Evolutionary conservation across 1,284 basidiomycete species (phyloP).

Genomic region (Malassezia globosa): DNA sequence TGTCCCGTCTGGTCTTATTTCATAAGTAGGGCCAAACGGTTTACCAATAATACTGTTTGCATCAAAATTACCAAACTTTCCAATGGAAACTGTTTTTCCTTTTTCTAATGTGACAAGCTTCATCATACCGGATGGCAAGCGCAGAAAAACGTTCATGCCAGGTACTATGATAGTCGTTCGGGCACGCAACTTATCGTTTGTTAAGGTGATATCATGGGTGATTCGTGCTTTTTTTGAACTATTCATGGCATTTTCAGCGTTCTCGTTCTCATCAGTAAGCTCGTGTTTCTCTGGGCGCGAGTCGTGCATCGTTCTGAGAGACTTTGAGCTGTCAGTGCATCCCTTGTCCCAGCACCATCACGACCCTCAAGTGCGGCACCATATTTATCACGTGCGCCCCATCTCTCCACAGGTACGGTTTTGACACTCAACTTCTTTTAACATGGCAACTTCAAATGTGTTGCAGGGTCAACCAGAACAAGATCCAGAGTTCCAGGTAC

Average conservation of each 20-base stretch:
- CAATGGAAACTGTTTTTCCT: conserved; percentile 35
- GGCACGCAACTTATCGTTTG: conserved; percentile 20
- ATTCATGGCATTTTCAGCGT: background rate
- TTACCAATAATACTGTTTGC: conserved; percentile 41
- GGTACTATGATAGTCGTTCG: conserved; percentile 26
- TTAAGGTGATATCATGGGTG: background rate
- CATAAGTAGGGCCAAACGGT: conserved; percentile 44
- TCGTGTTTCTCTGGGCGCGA: background rate
- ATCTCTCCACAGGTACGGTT: too few species aligned
- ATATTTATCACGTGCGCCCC: background rate
- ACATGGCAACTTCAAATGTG: too few species aligned
- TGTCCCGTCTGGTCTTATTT: conserved; percentile 25
- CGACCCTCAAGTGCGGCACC: too few species aligned
- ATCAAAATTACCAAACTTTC: conserved; percentile 45
- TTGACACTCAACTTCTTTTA: too few species aligned
- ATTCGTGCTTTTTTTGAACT: background rate
- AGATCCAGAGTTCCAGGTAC: conserved; percentile 12
- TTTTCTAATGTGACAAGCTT: conserved; percentile 33
- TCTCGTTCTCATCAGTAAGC: background rate
- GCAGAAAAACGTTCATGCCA: conserved; percentile 26
- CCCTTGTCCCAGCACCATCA: too few species aligned
- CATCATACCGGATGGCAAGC: conserved; percentile 33
- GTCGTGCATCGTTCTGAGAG: background rate
- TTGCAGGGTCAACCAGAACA: too few species aligned
- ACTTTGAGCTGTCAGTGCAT: too few species aligned